Percentiles rank a stretch among this genome's conserved stretches.
Conservation (phyloP, 2,329 filamentous ascomycete species). For the Ophiostoma ips region DNA sequence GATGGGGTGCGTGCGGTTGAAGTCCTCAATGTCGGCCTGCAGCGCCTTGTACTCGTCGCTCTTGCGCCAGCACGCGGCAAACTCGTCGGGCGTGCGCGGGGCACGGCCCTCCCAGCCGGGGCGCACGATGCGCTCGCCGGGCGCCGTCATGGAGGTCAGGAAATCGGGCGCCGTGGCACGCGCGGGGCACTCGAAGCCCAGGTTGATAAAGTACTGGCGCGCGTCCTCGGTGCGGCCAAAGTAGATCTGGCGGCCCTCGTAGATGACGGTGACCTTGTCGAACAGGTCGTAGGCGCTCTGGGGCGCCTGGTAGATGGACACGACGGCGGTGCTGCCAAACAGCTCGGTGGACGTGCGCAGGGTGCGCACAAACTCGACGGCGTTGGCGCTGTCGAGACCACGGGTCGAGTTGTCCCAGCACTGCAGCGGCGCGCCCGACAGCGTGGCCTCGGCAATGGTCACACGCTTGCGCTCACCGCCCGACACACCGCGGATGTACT, state of each 20-base stretch:
- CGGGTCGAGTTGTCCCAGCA: constrained; percentile 62
- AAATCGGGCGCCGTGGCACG: constrained; percentile 60
- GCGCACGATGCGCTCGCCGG: constrained; percentile 40
- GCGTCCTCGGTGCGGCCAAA: constrained; percentile 47
- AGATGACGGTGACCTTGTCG: constrained; percentile 44
- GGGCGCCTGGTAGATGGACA: constrained; percentile 62
- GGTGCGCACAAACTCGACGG: constrained; percentile 61
- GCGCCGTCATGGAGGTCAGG: constrained; percentile 54
- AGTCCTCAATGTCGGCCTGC: constrained; percentile 40
- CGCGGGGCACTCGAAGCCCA: constrained; percentile 53
- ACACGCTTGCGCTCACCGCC: constrained; percentile 61
- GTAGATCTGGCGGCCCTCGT: constrained; percentile 48
- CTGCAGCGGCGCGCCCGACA: constrained; percentile 47
- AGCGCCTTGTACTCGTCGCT: constrained; percentile 36
- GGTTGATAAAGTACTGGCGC: constrained; percentile 48
- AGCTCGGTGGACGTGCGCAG: constrained; percentile 54
- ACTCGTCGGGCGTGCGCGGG: constrained; percentile 48
- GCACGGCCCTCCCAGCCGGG: constrained; percentile 41
- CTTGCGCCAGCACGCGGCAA: constrained; percentile 43
- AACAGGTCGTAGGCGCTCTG: constrained; percentile 51
- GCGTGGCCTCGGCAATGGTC: constrained; percentile 45
- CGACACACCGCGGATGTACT: constrained; percentile 60
- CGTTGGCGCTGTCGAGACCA: constrained; percentile 62
- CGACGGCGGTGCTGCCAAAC: constrained; percentile 49
- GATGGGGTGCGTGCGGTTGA: constrained; percentile 39